phyloP scores from a whole-genome alignment of 768 basidiomycete species.

The Tulasnella sp. region DNA sequence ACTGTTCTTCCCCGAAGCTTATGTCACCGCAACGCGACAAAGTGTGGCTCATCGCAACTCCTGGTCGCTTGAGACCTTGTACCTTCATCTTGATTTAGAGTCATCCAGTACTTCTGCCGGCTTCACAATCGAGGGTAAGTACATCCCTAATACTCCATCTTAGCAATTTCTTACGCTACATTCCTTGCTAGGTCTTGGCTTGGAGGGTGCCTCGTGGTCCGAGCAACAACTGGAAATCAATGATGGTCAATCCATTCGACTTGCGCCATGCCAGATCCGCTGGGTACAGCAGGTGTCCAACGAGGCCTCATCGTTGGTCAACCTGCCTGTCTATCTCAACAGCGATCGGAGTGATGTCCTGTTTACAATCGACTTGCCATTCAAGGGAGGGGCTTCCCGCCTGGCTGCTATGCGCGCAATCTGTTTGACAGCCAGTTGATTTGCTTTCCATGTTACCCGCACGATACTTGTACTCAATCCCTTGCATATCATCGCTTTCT shows the following conservation, averaged over 20 bases:
- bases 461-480: no score
- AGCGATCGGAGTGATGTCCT: slow-evolving; percentile 78
- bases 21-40: slow-evolving; percentile 90
- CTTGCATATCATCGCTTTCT: no score
- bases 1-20: slow-evolving; percentile 93
- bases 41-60: slow-evolving; percentile 87
- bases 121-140: slow-evolving; percentile 80
- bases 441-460: no score
- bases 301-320: slow-evolving; percentile 37
- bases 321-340: slow-evolving; percentile 89
- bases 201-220: slow-evolving; percentile 80
- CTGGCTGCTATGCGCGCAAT: slow-evolving; percentile 80
- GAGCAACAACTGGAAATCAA: slow-evolving; percentile 64
- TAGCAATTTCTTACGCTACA: neutral
- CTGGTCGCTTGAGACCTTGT: slow-evolving; percentile 85
- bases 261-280: slow-evolving; percentile 72
- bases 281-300: slow-evolving; percentile 54
- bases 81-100: slow-evolving; percentile 71
- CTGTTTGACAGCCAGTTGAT: slow-evolving; percentile 66
- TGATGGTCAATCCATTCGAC: slow-evolving; percentile 66
- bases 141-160: neutral
- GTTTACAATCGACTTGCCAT: slow-evolving; percentile 79
- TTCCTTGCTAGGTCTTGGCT: slow-evolving; percentile 49
- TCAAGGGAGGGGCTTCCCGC: slow-evolving; percentile 52
- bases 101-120: slow-evolving; percentile 63